Base-by-base conservation (phyloP, 805 yeast genomes). In the Starmerella lactis-condensi region DNA sequence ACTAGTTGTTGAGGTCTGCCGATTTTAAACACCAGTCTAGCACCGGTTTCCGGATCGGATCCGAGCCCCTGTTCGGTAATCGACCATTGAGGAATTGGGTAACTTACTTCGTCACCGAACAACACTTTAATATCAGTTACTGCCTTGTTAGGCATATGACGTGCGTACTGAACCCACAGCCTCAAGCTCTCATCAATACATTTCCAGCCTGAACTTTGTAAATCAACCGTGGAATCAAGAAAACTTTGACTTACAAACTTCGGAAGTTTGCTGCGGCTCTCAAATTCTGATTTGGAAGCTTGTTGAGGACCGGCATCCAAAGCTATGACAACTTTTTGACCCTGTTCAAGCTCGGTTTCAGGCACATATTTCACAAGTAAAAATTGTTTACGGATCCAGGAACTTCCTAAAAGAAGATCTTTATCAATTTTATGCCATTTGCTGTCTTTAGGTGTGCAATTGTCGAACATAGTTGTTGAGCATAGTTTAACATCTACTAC, bases 31-130 rank as follows among this genome's bases (percentile, higher is more conserved):
- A 51, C 45, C 11, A 58, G 19, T 2, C 56, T 43, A 9, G 60
- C 56, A 10, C 36, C 34, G 5, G 21, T 19, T 15, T 28, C 31
- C 8, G 3, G 12, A 11, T 7, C 27, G 6, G 16, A 30, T 9
- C 40, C 46, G 42, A 43, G 46, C 30, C 38, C 30, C 8, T 44
- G 47, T 35, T 40, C 37, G 3, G 60, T 34, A 6, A 67, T 40
- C 2, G 48, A 40, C 93, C 93, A 82, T 29, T 65, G 66, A 0
- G 69, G 68, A 33, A 93, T 58, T 3, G 93, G 91, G 31, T 79
- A 93, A 3, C 65, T 69, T 1, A 77, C 73, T 40, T 72, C 78
- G 2, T 50, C 47, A 1, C 92, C 91, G 55, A 70, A 82, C 22
- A 83, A 53, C 1, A 79, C 61, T 39, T 76, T 79, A 9, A 81